A percentile compares a stretch with the other conserved stretches of the same genome.
These are phyloP conservation scores for Hibiscus trionum DNA, from an alignment of 345 rosid genomes.

Conservation along the genomic window DNA sequence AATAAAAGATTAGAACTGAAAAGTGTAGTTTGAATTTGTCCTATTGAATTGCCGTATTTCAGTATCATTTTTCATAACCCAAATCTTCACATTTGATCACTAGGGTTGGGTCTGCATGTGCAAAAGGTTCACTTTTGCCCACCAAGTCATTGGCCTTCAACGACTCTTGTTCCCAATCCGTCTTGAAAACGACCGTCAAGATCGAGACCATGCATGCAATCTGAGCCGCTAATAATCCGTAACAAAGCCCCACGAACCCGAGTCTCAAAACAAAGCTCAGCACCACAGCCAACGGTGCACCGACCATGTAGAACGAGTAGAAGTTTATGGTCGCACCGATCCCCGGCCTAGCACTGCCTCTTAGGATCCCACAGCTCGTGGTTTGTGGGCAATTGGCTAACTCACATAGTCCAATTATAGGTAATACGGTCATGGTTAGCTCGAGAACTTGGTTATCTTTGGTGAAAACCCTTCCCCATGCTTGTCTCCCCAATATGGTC, in stretches of 20 bases:
- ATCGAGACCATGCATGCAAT: slow-evolving; percentile 61
- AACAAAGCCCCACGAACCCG: slow-evolving; percentile 84
- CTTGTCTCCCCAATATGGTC: slow-evolving; percentile 56
- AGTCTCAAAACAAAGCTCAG: slow-evolving; percentile 51
- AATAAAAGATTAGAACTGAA: not conserved
- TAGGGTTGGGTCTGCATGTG: slow-evolving; percentile 25
- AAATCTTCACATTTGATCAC: slow-evolving; percentile 28
- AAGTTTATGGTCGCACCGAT: slow-evolving; percentile 62
- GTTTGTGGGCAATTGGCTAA: slow-evolving; percentile 92
- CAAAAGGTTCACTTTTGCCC: slow-evolving; percentile 26
- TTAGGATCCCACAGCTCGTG: slow-evolving; percentile 75
- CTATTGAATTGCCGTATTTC: not conserved
- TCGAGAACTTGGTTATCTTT: slow-evolving; percentile 41
- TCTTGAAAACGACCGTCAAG: slow-evolving; percentile 47
- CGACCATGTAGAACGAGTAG: slow-evolving; percentile 73
- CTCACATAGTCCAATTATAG: slow-evolving; percentile 83
- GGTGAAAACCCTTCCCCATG: slow-evolving; percentile 68
- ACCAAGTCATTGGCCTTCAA: slow-evolving; percentile 59
- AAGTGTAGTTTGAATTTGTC: slow-evolving; percentile 6
- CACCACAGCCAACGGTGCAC: slow-evolving; percentile 64
- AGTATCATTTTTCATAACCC: not conserved
- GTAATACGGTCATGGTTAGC: slow-evolving; percentile 51
- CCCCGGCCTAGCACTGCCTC: slow-evolving; percentile 80
- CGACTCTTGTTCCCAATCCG: slow-evolving; percentile 80
- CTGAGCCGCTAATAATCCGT: slow-evolving; percentile 81